Percentiles rank a stretch among this genome's conserved stretches.
Conservation (phyloP, 129 eudicot species). For the Deinandra increscens region DNA sequence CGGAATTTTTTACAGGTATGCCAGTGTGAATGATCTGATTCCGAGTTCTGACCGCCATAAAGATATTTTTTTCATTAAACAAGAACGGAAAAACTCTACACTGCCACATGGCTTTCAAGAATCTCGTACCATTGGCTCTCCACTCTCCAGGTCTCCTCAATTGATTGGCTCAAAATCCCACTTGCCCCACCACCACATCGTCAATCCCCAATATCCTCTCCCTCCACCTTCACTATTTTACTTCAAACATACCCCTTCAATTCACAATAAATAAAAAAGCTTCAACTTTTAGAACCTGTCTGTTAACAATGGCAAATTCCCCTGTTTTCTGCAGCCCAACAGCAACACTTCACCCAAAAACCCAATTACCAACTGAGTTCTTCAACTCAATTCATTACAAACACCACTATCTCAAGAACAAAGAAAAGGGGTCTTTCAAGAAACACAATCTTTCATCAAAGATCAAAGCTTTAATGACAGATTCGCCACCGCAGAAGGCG, state of each 20-base stretch:
- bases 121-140: neutral
- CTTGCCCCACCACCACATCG: constrained; percentile 33
- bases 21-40: too few relatives aligned
- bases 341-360: constrained; percentile 40
- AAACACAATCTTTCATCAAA: constrained; percentile 28
- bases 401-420: constrained; percentile 26
- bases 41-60: too few relatives aligned
- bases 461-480: constrained; percentile 41
- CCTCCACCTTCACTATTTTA: neutral
- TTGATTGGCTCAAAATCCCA: constrained; percentile 48
- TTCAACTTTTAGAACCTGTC: neutral
- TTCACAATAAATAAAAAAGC: neutral
- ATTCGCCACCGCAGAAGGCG: constrained; percentile 20
- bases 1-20: too few relatives aligned
- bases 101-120: neutral
- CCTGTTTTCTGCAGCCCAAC: constrained; percentile 45
- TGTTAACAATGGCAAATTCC: constrained; percentile 52
- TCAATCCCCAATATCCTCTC: neutral
- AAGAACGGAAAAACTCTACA: neutral
- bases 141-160: constrained; percentile 21
- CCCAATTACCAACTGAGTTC: constrained; percentile 53
- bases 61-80: too few relatives aligned
- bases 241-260: neutral
- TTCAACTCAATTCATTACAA: constrained; percentile 31
- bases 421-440: constrained; percentile 34